These are phyloP conservation scores for Zygotorulaspora florentina DNA, from an alignment of 805 yeast genomes.

Conservation along the genomic window DNA sequence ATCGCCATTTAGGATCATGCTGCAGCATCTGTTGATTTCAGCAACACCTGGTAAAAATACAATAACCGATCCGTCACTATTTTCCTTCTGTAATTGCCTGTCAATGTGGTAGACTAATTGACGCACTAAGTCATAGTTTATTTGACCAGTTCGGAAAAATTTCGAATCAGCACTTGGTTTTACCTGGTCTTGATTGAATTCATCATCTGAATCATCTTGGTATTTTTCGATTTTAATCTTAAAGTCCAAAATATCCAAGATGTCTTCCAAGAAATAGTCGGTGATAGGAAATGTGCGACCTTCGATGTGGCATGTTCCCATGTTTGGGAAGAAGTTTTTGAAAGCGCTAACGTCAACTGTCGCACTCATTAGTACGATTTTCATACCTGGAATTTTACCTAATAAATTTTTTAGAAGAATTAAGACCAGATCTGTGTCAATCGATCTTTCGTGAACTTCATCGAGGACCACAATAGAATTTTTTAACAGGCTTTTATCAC, in stretches of 20 bases:
- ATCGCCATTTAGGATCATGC: constrained; percentile 20
- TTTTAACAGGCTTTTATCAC: constrained; percentile 41
- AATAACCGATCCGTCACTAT: constrained; percentile 66
- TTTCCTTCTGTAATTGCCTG: constrained; percentile 38
- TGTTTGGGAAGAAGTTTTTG: constrained; percentile 54
- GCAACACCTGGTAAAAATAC: constrained; percentile 87
- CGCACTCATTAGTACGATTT: constrained; percentile 86
- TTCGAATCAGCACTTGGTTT: constrained; percentile 61
- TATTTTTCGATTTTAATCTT: constrained; percentile 38
- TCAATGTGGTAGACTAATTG: constrained; percentile 54
- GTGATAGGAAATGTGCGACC: constrained; percentile 92
- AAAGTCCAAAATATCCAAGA: constrained; percentile 56
- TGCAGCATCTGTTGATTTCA: constrained; percentile 66
- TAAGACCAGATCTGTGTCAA: constrained; percentile 81
- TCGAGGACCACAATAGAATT: constrained; percentile 72
- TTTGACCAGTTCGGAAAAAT: constrained; percentile 60
- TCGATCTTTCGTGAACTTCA: constrained; percentile 95
- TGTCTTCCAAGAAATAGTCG: constrained; percentile 67
- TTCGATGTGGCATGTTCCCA: constrained; percentile 74
- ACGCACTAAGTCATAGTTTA: constrained; percentile 71
- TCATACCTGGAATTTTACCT: constrained; percentile 45
- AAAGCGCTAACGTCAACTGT: constrained; percentile 75
- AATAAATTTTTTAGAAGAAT: constrained; percentile 67
- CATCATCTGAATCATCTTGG: constrained; percentile 17
- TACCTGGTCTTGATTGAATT: constrained; percentile 38